Base-by-base conservation (phyloP, 1,284 basidiomycete genomes). In the Abortiporus biennis region DNA sequence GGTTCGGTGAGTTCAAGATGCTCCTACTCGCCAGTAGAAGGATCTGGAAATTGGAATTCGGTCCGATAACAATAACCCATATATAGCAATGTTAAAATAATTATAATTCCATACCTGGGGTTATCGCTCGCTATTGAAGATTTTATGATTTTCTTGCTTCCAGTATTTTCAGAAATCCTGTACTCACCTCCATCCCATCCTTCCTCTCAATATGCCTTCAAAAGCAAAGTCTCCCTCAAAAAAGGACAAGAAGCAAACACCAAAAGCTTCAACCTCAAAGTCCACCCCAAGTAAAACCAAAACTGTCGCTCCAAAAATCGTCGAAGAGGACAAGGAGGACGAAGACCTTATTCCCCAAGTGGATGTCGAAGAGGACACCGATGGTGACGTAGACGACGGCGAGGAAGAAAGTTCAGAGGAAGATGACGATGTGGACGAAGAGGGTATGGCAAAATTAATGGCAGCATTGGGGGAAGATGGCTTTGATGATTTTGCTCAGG, bases 391-490 rank as follows among this genome's bases (percentile, higher is more conserved):
- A 9, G 43, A 40, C 27, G 43, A 40, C 16, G 37, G 20, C 27
- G 24, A 32, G 4, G 54, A 55, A 4, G 63, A 62, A 6, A 44
- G 47, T 22, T 46, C 48, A 11, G 49, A 54, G 4, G 68, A 68
- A 6, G 69, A 69, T 36, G 72, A 78, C 30, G 77, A 71, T 2
- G 72, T 80, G 22, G 80, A 85, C 52, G 73, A 78, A 52, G 75
- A 77, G 52, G 79, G 78, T 13, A 76, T 81, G 76, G 64, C 69
- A 56, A 69, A 76, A 42, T 66, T 85, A 27, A 77, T 85, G 72
- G 71, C 78, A 40, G 71, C 80, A 6, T 65, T 87, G 16, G 80
- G 79, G 3, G 78, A 84, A 3, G 78, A 85, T 45, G 80, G 75
- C 0, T 59, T 83, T 42, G 78, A 83, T 50, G 82, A 83, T 6